Base-by-base conservation (phyloP, 1,139 yeast species). In the Hanseniaspora uvarum region DNA sequence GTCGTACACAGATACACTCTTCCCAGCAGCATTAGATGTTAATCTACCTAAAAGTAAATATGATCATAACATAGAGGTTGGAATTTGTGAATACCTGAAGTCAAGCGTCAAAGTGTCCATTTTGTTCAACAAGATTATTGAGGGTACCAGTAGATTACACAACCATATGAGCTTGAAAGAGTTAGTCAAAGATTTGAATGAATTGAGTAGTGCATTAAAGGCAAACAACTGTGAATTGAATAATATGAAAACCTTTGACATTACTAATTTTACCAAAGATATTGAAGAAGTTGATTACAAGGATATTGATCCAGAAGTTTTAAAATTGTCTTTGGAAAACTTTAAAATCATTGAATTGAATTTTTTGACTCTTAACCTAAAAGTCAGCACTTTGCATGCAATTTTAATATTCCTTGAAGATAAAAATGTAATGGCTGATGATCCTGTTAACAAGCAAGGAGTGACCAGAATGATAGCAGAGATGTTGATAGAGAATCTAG, bases 261-360 rank as follows among this genome's bases (percentile, higher is more conserved):
- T 53, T 4, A 14, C 41, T 10, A 52, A 46, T n/a, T 40, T 26
- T 16, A 31, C 39, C 10, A 46, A 40, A 4, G 55, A 46, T 19
- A 46, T 46, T 36, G 55, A 46, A n/a, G 52, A 52, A 18, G 23
- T 46, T 12, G 52, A 52, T 11, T 44, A 52, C 16, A 18, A 45
- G 14, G 18, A 23, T 5, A 23, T 52, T 11, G 26, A 48, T 16
- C 24, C 19, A 12, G 46, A 41, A 16, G 38, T 46, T 26, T 28
- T 46, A 39, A 26, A 16, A 8, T 14, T 34, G 1, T 53, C 49
- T 18, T 23, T 54, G n/a, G 12, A 31, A 3, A 54, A 54, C 21
- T 54, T 44, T 30, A 46, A 41, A 23, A 54, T 49, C 26, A 18
- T 54, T 6, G 56, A 49, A 40, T 21, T 54, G 11, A 49, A 50